Base-by-base conservation (phyloP, 192 early-diverging fungal genomes). In the Blastocladiella britannica region DNA sequence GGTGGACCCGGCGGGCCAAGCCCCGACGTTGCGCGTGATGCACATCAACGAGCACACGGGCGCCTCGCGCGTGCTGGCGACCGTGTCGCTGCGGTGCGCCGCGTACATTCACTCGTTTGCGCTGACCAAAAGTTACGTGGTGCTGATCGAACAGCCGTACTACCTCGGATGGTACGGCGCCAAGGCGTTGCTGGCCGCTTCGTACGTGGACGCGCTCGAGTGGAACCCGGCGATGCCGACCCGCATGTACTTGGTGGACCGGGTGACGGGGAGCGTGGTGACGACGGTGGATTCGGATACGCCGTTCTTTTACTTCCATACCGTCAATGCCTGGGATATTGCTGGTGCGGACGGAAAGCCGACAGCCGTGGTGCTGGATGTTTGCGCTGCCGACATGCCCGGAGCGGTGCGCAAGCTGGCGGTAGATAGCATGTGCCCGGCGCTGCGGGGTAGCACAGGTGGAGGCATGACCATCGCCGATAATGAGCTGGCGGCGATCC, bases 51-150 rank as follows among this genome's bases (percentile, higher is more conserved):
- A 9, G 37, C 12, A 9, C 15, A 47, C 37, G 37, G 15, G n/a
- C 37, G 1, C 37, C 2, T 9, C 15, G 15, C 37, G 37, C 37
- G 37, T 47, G 9, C n/a, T 47, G 37, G n/a, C 37, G 37, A 20
- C 12, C 12, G n/a, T 47, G 15, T 20, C 37, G 37, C 15, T 20
- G 15, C n/a, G 15, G 37, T 20, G 12, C 4, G 70, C 82, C 15
- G 78, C 78, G 4, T 75, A 84, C 60, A 69, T 87, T 28, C 84
- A 87, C 63, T 84, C 81, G 30, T 88, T 90, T 66, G 70, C 81
- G 0, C 65, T 84, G 22, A 90, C 88, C 0, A 74, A 69, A 7
- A 69, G 76, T 27, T 87, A 86, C 59, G 73, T 90, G 6, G 67
- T 90, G 26, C 66, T 87, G 47, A 83, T 79, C 58, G 70, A 78